Evolutionary conservation across 371 early-diverging fungal genomes (phyloP), one percentile per base, ranked within the genome.

Genomic region (Mortierella sp.): DNA sequence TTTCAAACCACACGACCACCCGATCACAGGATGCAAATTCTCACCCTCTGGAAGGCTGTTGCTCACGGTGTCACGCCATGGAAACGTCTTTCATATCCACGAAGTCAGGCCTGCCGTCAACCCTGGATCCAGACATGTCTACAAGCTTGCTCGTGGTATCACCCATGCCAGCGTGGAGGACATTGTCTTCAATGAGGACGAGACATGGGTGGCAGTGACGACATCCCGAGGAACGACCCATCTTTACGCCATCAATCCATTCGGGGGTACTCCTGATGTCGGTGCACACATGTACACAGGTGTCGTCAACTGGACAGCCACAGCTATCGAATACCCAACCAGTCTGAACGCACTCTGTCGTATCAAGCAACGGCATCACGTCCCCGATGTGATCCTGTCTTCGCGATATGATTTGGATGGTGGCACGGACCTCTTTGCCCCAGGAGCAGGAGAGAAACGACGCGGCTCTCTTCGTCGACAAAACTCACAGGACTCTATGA

Each of bases 211-310:
- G 65, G 93, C 93, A 0, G 95, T 94, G 27, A 94, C 92, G 46
- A 96, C 96, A 2, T 92, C 93, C 2, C 88, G 94, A 71, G 97
- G 97, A 7, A 97, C 97, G 0, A 95, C 95, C 0, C 97, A 95
- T 83, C 83, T 95, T 54, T 95, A 92, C 78, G 92, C 93, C 1
- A 92, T 95, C 71, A 95, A 95, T 76, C 94, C 95, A 12, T 92
- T 92, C 75, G 95, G 94, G 68, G 94, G 94, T 0, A 90, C 90
- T 38, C 90, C 94, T 14, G 92, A 93, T 71, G 92, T 93, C n/a
- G 87, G 87, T 0, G 92, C 93, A 2, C 95, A 95, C 85, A 80
- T 89, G 77, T 86, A 86, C 51, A 77, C 82, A 21, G 87, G 88
- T 27, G 80, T 82, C 29, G 80, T 86, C 21, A 86, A 86, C 65